These are phyloP conservation scores for Thelephora ganbajun DNA, from an alignment of 768 basidiomycete species.

Conservation along the genomic window DNA sequence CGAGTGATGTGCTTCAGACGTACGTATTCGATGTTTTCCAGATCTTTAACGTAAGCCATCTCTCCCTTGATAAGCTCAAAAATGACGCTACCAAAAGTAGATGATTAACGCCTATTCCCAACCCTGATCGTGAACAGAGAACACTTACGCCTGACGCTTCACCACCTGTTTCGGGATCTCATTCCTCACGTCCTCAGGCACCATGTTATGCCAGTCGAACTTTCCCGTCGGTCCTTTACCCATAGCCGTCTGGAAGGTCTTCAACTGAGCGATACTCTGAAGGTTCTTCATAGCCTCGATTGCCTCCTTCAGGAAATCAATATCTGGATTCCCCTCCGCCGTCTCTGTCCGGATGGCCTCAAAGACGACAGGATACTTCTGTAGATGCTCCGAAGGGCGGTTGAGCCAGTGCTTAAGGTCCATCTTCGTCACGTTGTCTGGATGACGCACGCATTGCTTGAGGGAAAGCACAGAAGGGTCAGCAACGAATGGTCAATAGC, in stretches of 20 bases:
- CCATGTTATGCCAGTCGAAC: slow-evolving; percentile 86
- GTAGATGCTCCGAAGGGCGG: slow-evolving; percentile 68
- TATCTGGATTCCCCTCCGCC: slow-evolving; percentile 64
- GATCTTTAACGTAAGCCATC: slow-evolving; percentile 88
- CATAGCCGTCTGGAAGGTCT: slow-evolving; percentile 87
- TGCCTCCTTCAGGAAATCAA: slow-evolving; percentile 72
- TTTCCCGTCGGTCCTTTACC: slow-evolving; percentile 66
- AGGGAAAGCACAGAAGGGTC: no score
- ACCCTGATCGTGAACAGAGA: not conserved
- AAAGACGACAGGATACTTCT: slow-evolving; percentile 72
- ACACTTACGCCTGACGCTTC: slow-evolving; percentile 71
- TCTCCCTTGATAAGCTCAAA: slow-evolving; percentile 93
- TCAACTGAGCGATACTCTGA: slow-evolving; percentile 67
- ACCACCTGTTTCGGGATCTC: slow-evolving; percentile 56
- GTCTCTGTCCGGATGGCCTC: slow-evolving; percentile 84
- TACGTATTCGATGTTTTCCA: slow-evolving; percentile 75
- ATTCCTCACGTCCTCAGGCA: slow-evolving; percentile 49
- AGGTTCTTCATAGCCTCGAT: slow-evolving; percentile 74
- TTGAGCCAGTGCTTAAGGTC: slow-evolving; percentile 73
- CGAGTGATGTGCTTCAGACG: slow-evolving; percentile 9
- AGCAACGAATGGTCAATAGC: slow-evolving; percentile 3
- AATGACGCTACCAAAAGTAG: slow-evolving; percentile 44
- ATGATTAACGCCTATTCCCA: not conserved
- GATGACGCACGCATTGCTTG: slow-evolving; percentile 36
- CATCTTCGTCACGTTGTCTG: slow-evolving; percentile 36